phyloP scores from a whole-genome alignment of 495 filamentous ascomycete species.

The Elasticomyces elasticus region DNA sequence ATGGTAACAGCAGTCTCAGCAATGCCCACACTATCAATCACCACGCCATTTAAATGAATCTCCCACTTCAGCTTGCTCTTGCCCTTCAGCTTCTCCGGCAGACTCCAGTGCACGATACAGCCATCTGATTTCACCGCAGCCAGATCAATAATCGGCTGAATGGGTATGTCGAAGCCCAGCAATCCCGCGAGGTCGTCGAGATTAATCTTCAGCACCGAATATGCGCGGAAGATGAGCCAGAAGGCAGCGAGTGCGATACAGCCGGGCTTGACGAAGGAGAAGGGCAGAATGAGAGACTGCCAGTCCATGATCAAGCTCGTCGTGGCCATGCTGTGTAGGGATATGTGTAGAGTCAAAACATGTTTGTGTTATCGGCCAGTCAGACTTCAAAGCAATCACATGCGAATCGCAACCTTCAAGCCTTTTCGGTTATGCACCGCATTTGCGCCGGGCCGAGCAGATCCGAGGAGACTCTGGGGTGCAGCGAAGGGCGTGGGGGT shows the following conservation, averaged over 20 bases:
- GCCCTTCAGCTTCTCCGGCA: conserved; percentile 60
- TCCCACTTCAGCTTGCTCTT: conserved; percentile 76
- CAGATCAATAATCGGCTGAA: conserved; percentile 81
- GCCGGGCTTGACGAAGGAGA: conserved; percentile 8
- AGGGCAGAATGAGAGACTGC: conserved; percentile 6
- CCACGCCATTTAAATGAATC: conserved; percentile 85
- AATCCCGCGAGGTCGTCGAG: conserved; percentile 83
- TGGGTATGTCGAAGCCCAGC: conserved; percentile 85
- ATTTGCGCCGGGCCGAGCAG: too few relatives aligned
- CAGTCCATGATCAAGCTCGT: background rate
- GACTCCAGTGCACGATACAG: conserved; percentile 85
- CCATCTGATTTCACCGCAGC: conserved; percentile 79
- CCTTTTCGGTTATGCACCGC: too few relatives aligned
- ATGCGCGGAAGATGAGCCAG: conserved; percentile 53
- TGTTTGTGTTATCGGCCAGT: too few relatives aligned
- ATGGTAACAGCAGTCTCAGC: conserved; percentile 86
- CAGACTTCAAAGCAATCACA: too few relatives aligned
- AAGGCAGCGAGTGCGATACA: conserved; percentile 3
- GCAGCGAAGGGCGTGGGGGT: too few relatives aligned
- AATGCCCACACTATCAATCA: conserved; percentile 34
- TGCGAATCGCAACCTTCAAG: too few relatives aligned
- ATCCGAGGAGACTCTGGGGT: too few relatives aligned
- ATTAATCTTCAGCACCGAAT: conserved; percentile 77
- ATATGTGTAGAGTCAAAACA: too few relatives aligned
- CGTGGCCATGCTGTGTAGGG: too few relatives aligned